Base-by-base conservation (phyloP, 2,329 filamentous ascomycete species). In the Aotearoamyces nothofagi region DNA sequence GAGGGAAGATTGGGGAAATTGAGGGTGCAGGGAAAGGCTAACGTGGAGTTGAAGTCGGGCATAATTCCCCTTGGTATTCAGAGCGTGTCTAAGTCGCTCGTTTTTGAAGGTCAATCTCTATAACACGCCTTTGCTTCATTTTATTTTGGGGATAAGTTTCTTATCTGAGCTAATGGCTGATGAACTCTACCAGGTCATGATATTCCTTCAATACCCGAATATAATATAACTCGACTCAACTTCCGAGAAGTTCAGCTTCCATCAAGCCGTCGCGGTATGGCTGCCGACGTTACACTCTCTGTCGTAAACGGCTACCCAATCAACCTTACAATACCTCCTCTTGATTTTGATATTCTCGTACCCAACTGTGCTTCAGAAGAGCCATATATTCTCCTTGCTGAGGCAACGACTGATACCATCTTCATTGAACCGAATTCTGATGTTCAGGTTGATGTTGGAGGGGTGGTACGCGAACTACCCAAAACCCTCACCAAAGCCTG, bases 311-410 rank as follows among this genome's bases (percentile, higher is more conserved):
- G 73, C 30, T 92, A 82, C 45, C 82, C 84, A 1, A 52, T 98
- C 28, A 67, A 75, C 33, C 58, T 94, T 30, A 66, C 70, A 13
- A 60, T 94, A 12, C 90, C 90, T 9, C 62, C 78, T 20, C 70
- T 96, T 33, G 74, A 70, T 1, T 94, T 96, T 46, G 75, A 86
- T 37, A 71, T 96, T 16, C 60, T 93, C 26, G 75, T 96, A 5
- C 76, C 82, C 24, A 83, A 83, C 36, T 98, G 90, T 53, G 62
- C 67, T 15, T 60, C 67, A 4, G 58, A 69, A 13, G 74, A 90
- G 32, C 67, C 76, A 3, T 72, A 75, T 37, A 90, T 98, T 42
- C 61, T 72, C 38, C 66, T 96, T 31, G 86, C 82, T 3, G 71
- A 79, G 42, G 83, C 81, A 5, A 61, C 63, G 11, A 92, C 82